These are phyloP conservation scores for Aspergillus sclerotiicarbonarius DNA, from an alignment of 495 filamentous ascomycete genomes.

Conservation along the genomic window DNA sequence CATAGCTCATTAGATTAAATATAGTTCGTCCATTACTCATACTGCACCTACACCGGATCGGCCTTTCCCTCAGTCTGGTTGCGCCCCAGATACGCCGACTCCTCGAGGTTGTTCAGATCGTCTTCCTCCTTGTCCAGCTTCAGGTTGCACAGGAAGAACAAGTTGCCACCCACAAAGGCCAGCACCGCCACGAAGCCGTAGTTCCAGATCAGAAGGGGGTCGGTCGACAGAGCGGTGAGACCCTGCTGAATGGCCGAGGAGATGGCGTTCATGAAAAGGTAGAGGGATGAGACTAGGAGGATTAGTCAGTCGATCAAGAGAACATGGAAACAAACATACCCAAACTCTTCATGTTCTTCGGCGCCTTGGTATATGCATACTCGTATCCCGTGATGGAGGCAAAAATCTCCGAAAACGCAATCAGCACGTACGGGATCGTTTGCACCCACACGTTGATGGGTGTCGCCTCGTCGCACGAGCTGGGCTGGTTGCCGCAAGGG, in stretches of 20 bases:
- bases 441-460: slow-evolving; percentile 57
- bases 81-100: slow-evolving; percentile 21
- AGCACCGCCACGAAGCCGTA: slow-evolving; percentile 64
- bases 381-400: slow-evolving; percentile 58
- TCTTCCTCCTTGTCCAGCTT: slow-evolving; percentile 63
- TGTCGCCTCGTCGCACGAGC: slow-evolving; percentile 39
- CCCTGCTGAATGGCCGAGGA: slow-evolving; percentile 62
- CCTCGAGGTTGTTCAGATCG: slow-evolving; percentile 52
- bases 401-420: slow-evolving; percentile 67
- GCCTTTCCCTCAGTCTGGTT: slow-evolving; percentile 3
- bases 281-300: slow-evolving; percentile 60
- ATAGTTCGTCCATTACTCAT: slow-evolving; percentile 20
- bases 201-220: slow-evolving; percentile 65
- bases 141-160: slow-evolving; percentile 59
- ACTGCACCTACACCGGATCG: slow-evolving; percentile 15
- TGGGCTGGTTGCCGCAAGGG: slow-evolving; percentile 51
- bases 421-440: slow-evolving; percentile 57
- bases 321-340: no score
- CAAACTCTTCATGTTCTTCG: slow-evolving; percentile 36
- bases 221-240: slow-evolving; percentile 56
- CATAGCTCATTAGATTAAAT: no score
- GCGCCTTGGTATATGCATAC: slow-evolving; percentile 44
- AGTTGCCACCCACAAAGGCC: slow-evolving; percentile 51
- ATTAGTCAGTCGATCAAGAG: no score
- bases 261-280: slow-evolving; percentile 63